phyloP scores from a whole-genome alignment of 208 protist species.

The Blechomonas ayalai region DNA sequence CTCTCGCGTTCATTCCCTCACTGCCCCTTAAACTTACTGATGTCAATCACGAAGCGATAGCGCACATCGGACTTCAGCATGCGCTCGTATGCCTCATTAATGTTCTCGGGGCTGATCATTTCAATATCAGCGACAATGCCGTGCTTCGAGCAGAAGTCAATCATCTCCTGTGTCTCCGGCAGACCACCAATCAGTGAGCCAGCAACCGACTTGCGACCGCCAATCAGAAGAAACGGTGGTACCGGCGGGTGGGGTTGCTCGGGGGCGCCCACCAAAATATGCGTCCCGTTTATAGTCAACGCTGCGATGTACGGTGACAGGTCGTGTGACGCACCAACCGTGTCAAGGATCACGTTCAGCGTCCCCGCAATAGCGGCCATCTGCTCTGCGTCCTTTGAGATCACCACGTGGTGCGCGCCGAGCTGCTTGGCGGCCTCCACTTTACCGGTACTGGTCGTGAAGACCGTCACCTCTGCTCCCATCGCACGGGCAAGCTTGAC shows the following conservation, averaged over 20 bases:
- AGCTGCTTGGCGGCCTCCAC: conserved; percentile 40
- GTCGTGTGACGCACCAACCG: conserved; percentile 41
- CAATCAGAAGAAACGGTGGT: conserved; percentile 18
- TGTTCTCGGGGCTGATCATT: conserved; percentile 49
- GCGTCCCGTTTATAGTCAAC: conserved; percentile 35
- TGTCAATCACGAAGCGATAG: conserved; percentile 78
- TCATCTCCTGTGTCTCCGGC: conserved; percentile 72
- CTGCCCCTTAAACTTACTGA: conserved; percentile 29
- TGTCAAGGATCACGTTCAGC: conserved; percentile 69
- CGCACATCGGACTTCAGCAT: conserved; percentile 58
- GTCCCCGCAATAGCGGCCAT: conserved; percentile 32
- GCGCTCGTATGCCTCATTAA: conserved; percentile 68
- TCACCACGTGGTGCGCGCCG: conserved; percentile 56
- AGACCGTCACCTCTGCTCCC: conserved; percentile 79
- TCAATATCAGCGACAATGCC: conserved; percentile 58
- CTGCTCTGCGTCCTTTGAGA: conserved; percentile 41
- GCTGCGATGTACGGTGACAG: conserved; percentile 37
- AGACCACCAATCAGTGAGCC: conserved; percentile 69
- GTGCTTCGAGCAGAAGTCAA: conserved; percentile 75
- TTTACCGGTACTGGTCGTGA: conserved; percentile 69
- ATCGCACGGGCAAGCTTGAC: conserved; percentile 81
- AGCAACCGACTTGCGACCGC: conserved; percentile 13
- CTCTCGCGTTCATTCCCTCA: conserved; percentile 1
- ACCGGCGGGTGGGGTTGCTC: conserved; percentile 32
- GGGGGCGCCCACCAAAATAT: conserved; percentile 51